Evolutionary conservation across 768 basidiomycete species (phyloP).

Genomic region (Botryobasidium botryosum): DNA sequence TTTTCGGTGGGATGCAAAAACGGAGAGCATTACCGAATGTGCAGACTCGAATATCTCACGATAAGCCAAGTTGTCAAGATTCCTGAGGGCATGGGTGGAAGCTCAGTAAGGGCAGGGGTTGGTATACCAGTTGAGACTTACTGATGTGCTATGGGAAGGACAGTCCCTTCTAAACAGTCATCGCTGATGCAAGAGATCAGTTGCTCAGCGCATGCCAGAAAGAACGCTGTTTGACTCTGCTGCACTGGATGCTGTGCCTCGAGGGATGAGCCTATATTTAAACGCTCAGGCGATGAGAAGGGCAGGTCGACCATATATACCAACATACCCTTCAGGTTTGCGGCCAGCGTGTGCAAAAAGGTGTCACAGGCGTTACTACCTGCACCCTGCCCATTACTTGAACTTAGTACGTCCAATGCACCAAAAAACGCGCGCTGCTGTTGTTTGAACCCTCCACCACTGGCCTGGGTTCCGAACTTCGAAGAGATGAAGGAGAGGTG

Average conservation of each 20-base stretch:
- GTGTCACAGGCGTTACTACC: not conserved
- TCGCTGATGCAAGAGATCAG: slow-evolving; percentile 44
- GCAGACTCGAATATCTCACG: slow-evolving; percentile 76
- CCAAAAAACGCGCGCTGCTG: slow-evolving; percentile 61
- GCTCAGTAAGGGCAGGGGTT: slow-evolving; percentile 4
- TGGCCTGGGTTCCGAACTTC: slow-evolving; percentile 46
- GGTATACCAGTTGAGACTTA: slow-evolving; percentile 23
- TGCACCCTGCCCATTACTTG: not conserved
- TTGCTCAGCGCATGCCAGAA: slow-evolving; percentile 62
- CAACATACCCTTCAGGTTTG: no score
- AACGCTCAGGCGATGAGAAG: not conserved
- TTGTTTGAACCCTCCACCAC: slow-evolving; percentile 43
- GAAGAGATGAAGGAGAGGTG: slow-evolving; percentile 62
- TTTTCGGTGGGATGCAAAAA: slow-evolving; percentile 47
- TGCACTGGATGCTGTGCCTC: slow-evolving; percentile 11
- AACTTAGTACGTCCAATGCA: slow-evolving; percentile 52
- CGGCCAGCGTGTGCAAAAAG: not conserved
- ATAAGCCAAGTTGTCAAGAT: slow-evolving; percentile 39
- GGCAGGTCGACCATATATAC: not conserved
- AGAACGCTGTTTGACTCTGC: slow-evolving; percentile 37
- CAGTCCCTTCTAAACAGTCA: slow-evolving; percentile 33
- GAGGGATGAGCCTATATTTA: slow-evolving; percentile 1
- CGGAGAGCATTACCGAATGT: slow-evolving; percentile 65
- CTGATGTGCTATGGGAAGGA: slow-evolving; percentile 50
- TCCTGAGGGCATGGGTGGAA: slow-evolving; percentile 15